Evolutionary conservation across 2,329 filamentous ascomycete species (phyloP).

Genomic region (Ophiosphaerella narmari): DNA sequence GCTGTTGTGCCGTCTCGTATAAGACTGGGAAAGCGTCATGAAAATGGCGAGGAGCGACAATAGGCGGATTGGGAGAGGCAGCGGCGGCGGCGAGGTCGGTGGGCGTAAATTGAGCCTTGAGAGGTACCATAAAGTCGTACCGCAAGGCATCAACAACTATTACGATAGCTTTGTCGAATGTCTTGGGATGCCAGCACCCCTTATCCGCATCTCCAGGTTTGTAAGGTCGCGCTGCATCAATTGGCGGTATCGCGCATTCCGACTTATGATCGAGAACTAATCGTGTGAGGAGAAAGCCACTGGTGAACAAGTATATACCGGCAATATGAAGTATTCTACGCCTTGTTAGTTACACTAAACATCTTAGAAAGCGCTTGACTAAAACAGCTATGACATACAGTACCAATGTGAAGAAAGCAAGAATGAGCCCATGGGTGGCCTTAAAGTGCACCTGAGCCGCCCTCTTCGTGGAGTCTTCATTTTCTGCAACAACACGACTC

Average conservation of each 20-base stretch:
- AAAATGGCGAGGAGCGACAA: conserved; percentile 62
- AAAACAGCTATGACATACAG: conserved; percentile 48
- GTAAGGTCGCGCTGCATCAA: conserved; percentile 51
- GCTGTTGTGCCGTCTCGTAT: conserved; percentile 76
- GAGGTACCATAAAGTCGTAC: conserved; percentile 94
- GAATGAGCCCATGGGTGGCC: conserved; percentile 56
- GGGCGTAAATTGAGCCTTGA: conserved; percentile 59
- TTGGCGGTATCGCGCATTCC: conserved; percentile 76
- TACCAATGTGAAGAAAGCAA: conserved; percentile 72
- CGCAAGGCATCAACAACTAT: conserved; percentile 91
- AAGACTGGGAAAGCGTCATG: conserved; percentile 88
- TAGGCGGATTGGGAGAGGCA: conserved; percentile 11
- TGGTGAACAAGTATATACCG: conserved; percentile 90
- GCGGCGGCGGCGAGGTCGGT: conserved; percentile 25
- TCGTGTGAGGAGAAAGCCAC: conserved; percentile 89
- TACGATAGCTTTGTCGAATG: conserved; percentile 88
- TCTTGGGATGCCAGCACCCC: conserved; percentile 96
- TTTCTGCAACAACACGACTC: conserved; percentile 23
- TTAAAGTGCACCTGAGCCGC: conserved; percentile 57
- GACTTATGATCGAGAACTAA: conserved; percentile 78
- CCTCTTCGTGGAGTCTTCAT: conserved; percentile 41
- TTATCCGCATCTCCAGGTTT: conserved; percentile 52
- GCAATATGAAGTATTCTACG: conserved; percentile 70
- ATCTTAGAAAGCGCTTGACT: not conserved
- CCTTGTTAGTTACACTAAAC: not conserved